Evolutionary conservation across 2,329 filamentous ascomycete species (phyloP).

Genomic region (Apiospora aurea): DNA sequence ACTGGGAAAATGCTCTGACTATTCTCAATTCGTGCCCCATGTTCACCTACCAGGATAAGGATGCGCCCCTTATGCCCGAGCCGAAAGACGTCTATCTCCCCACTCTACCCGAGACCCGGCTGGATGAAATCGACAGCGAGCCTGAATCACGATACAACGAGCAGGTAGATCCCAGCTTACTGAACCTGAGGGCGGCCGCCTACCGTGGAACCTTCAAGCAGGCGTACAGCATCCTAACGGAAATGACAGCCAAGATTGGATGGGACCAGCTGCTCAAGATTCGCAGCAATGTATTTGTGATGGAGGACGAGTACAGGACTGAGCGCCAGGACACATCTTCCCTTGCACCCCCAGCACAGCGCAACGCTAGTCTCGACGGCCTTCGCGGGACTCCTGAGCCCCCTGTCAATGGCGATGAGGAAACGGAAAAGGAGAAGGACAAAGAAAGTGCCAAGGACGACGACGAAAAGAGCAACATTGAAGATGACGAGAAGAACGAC

Average conservation of each 20-base stretch:
- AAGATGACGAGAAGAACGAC: constrained; percentile 32
- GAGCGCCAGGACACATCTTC: constrained; percentile 74
- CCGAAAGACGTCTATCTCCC: constrained; percentile 88
- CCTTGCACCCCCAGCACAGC: constrained; percentile 56
- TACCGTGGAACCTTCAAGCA: constrained; percentile 97
- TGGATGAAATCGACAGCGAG: constrained; percentile 96
- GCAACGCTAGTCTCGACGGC: constrained; percentile 81
- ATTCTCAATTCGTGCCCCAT: constrained; percentile 98
- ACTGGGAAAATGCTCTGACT: constrained; percentile 94
- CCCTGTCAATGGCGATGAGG: constrained; percentile 54
- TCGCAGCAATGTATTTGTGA: constrained; percentile 96
- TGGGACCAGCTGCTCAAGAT: constrained; percentile 97
- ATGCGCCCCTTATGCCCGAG: constrained; percentile 92
- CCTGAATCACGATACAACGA: constrained; percentile 82
- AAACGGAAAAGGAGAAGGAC: constrained; percentile 30
- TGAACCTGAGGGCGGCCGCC: constrained; percentile 83
- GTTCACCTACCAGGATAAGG: constrained; percentile 99
- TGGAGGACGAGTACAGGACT: constrained; percentile 97
- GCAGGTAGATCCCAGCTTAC: constrained; percentile 83
- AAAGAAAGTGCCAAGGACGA: constrained; percentile 46
- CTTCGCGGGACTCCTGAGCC: constrained; percentile 74
- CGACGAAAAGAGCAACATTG: constrained; percentile 19
- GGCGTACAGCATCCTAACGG: constrained; percentile 91
- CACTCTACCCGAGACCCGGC: constrained; percentile 83
- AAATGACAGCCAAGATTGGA: constrained; percentile 95